Base-by-base conservation (phyloP, 768 basidiomycete species). In the Panellus pusillus region DNA sequence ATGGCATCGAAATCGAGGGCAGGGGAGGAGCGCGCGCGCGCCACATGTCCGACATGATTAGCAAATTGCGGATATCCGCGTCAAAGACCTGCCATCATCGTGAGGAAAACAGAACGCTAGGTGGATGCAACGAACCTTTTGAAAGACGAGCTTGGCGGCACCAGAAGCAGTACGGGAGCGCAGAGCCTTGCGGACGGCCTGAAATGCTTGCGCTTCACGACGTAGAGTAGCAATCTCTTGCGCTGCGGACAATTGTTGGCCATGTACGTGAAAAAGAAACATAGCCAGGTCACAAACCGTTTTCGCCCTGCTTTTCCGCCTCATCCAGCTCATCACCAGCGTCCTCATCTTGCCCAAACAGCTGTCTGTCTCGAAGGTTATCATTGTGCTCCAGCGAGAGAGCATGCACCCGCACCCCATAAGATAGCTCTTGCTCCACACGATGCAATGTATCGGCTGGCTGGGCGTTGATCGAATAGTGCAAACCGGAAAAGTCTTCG, bases 41-140 rank as follows among this genome's bases (percentile, higher is more conserved):
- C 97, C 97, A 99, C 94, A 99, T 98, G 63, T 98, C 97, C 13
- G 83, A 72, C 97, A 99, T 99, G 15, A 81, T 82, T 28, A 99
- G 76, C 0, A 99, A 78, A 51, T 96, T 93, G 46, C 81, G 79
- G 61, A 98, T 93, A 63, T 99, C 97, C 2, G 79, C 68, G 50
- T 85, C 79, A 76, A 95, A 99, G 15, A 97, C 91, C 94, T 97
- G 63, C 24, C 24, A 8, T 11, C 47, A 32, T 6, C 28, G 13
- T n/a, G 6, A 60, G 38, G 27, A 41, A 20, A 20, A 18, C 39
- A 46, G 12, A 47, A 7, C 29, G 15, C 11, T 43, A 36, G 24
- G 52, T 13, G 41, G 47, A 20, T 40, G 14, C 35, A 38, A 35
- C 32, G 57, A 2, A 42, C 94, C 81, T 98, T 99, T 55, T 91